A percentile compares a stretch with the other conserved stretches of the same genome.
Conservation (phyloP, 805 yeast genomes). For the Ogataea zsoltii region DNA sequence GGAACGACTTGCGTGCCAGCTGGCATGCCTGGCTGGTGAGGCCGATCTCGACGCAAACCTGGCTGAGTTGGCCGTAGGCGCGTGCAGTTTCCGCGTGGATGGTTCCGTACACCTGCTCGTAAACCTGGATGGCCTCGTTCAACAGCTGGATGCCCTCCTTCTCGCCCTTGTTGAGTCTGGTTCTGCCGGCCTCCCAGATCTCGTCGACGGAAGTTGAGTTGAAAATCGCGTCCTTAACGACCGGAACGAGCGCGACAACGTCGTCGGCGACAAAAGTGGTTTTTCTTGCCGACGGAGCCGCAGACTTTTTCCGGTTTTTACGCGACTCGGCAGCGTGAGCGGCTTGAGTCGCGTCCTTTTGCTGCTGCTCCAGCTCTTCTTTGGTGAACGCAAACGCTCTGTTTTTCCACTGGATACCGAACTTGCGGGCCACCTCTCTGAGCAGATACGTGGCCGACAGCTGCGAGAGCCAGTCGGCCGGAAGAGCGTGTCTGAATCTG, state of each 20-base stretch:
- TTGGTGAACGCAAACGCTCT: constrained; percentile 49
- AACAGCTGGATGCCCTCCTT: constrained; percentile 64
- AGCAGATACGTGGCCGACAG: constrained; percentile 45
- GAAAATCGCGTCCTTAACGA: constrained; percentile 70
- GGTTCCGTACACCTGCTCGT: constrained; percentile 81
- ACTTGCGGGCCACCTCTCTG: constrained; percentile 71
- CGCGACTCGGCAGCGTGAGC: constrained; percentile 14
- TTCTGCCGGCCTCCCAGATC: constrained; percentile 62
- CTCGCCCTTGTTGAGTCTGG: constrained; percentile 37
- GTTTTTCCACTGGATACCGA: constrained; percentile 84
- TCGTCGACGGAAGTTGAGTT: constrained; percentile 72
- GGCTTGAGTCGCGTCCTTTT: constrained; percentile 27
- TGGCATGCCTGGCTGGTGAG: constrained; percentile 59
- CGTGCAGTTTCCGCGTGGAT: constrained; percentile 79
- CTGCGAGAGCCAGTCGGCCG: constrained; percentile 46
- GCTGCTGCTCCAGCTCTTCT: constrained; percentile 37
- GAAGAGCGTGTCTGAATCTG: constrained; percentile 65
- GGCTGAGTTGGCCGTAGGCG: constrained; percentile 65
- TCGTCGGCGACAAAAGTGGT: constrained; percentile 61
- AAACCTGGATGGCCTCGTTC: constrained; percentile 67
- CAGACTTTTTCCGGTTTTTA: constrained; percentile 33
- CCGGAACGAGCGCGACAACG: constrained; percentile 68
- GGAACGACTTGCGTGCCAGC: constrained; percentile 65
- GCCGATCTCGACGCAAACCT: constrained; percentile 62
- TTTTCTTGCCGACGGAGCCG: constrained; percentile 17